phyloP scores from a whole-genome alignment of 352 stramenopile species.

The Pythium myriotylum region DNA sequence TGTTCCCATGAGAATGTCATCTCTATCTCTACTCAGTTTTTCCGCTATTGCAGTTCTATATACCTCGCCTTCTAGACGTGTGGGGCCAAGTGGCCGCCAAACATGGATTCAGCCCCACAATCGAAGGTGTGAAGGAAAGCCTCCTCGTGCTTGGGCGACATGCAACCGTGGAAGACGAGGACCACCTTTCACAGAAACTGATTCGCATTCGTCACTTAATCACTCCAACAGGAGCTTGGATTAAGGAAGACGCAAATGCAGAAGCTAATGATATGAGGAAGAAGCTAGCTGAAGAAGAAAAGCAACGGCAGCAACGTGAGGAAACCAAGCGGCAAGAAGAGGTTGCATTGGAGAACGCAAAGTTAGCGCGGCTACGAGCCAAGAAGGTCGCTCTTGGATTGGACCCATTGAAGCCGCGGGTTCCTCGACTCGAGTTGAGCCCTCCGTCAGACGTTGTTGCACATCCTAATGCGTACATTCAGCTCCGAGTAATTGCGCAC shows the following conservation, averaged over 20 bases:
- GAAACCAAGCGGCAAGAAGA: constrained; percentile 37
- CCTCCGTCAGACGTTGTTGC: constrained; percentile 37
- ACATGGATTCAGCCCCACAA: constrained; percentile 46
- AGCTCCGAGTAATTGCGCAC: constrained; percentile 45
- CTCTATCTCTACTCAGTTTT: neutral
- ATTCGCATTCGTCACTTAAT: constrained; percentile 48
- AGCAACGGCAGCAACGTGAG: constrained; percentile 27
- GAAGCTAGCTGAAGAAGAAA: constrained; percentile 33
- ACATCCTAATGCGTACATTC: constrained; percentile 28
- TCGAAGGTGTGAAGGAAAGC: constrained; percentile 56
- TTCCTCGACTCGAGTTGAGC: constrained; percentile 36
- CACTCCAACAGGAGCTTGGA: constrained; percentile 57
- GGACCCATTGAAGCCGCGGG: constrained; percentile 44
- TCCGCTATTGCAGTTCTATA: constrained; percentile 38
- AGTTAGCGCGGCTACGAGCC: constrained; percentile 46
- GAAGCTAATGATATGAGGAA: constrained; percentile 42
- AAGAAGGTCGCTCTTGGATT: constrained; percentile 64
- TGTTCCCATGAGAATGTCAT: neutral
- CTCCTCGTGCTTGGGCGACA: constrained; percentile 41
- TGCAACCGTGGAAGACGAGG: constrained; percentile 37
- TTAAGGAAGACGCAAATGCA: constrained; percentile 49
- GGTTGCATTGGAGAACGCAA: constrained; percentile 39
- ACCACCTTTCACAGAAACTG: constrained; percentile 40
- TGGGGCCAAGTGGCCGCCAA: constrained; percentile 42
- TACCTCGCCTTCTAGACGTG: constrained; percentile 45